phyloP scores from a whole-genome alignment of 176 grass and related monocot genomes.

The Hsuehochloa calcarea region DNA sequence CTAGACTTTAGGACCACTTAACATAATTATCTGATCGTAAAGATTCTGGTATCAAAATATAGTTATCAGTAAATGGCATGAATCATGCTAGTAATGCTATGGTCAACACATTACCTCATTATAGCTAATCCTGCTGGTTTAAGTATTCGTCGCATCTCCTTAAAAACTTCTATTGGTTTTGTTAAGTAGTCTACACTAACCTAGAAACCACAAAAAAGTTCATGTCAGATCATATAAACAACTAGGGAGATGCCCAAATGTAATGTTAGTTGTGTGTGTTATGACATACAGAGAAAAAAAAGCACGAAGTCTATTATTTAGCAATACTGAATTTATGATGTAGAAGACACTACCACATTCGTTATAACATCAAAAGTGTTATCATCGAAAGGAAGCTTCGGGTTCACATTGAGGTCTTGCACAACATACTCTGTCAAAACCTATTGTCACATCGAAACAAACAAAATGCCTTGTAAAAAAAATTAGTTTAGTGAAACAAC shows the following conservation, averaged over 20 bases:
- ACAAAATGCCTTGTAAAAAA: not conserved
- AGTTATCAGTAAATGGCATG: not conserved
- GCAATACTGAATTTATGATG: not conserved
- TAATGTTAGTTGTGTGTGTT: not conserved
- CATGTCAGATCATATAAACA: not conserved
- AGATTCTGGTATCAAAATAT: not conserved
- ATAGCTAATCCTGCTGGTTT: constrained; percentile 83
- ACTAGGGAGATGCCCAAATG: not conserved
- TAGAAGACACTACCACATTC: constrained; percentile 62
- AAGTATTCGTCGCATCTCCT: constrained; percentile 87
- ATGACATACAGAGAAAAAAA: not conserved
- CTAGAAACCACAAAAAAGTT: constrained; percentile 39
- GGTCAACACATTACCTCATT: constrained; percentile 66
- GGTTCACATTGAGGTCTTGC: constrained; percentile 88
- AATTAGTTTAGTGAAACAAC: not conserved
- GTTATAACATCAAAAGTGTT: constrained; percentile 87
- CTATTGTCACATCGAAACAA: constrained; percentile 33
- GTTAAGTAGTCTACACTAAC: constrained; percentile 96
- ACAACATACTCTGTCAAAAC: constrained; percentile 88
- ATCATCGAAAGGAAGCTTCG: constrained; percentile 83
- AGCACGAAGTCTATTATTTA: not conserved
- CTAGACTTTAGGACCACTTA: not conserved
- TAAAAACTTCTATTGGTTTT: constrained; percentile 92
- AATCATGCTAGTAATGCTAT: not conserved
- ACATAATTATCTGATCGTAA: not conserved